Evolutionary conservation across 2,329 filamentous ascomycete species (phyloP), one percentile per base, ranked within the genome.

Genomic region (Paraphoma sp.): DNA sequence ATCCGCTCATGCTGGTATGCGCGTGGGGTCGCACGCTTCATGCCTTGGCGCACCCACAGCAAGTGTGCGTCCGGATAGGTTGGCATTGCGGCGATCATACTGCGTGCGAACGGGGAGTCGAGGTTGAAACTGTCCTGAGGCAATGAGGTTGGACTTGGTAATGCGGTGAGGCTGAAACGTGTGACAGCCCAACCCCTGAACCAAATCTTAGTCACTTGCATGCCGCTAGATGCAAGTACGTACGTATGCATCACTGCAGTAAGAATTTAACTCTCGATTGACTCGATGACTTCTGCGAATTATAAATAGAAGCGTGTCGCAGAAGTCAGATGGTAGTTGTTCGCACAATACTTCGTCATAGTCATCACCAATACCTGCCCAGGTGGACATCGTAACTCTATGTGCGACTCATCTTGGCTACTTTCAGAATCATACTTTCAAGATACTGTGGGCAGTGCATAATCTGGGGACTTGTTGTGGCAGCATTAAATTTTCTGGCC

Each of bases 111-210:
- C 49, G 42, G 43, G 30, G 42, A 45, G 36, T 8, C 29, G 50
- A 10, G 42, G 40, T 50, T 63, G 60, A 61, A 59, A 63, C 60
- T 28, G 48, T 54, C 56, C 58, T 63, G 60, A 63, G 53, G 55
- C 60, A 59, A 38, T 40, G 47, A 48, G 53, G 45, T 48, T 40
- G 46, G 47, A 47, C 51, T 41, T 61, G 48, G 42, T 51, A 42
- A 51, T 51, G 49, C 49, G 44, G 42, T 42, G 52, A 40, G 55
- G 55, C 58, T 63, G 60, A 63, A 61, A 63, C 60, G 51, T 43
- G 41, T 23, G 42, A 51, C 43, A 45, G 42, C 18, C 31, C 28
- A 7, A 16, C 47, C 38, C 47, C 62, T 78, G 8, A 45, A 28
- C 17, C 31, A 16, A 30, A 38, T 31, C 42, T 30, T 17, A n/a